A percentile compares a stretch with the other conserved stretches of the same genome.
These are phyloP conservation scores for Xylariaceae sp. DNA, from an alignment of 2,329 filamentous ascomycete genomes.

Conservation along the genomic window DNA sequence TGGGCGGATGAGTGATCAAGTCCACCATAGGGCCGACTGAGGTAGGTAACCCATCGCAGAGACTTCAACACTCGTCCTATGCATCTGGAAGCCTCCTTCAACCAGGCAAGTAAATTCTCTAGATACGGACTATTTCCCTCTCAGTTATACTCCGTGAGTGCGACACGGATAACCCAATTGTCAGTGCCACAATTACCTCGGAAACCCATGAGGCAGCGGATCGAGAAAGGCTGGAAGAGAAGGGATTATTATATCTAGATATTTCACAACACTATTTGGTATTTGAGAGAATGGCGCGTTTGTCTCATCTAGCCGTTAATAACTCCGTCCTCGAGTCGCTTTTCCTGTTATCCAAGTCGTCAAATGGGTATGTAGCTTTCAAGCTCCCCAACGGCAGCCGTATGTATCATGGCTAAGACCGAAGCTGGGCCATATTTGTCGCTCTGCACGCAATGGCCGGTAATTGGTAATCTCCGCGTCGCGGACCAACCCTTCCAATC, in stretches of 20 bases:
- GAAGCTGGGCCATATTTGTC: not conserved
- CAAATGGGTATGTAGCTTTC: not conserved
- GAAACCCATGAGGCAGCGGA: not conserved
- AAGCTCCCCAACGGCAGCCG: not conserved
- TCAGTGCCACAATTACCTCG: not conserved
- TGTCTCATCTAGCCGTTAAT: not conserved
- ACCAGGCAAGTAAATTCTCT: too few relatives aligned
- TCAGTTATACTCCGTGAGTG: too few relatives aligned
- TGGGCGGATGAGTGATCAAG: not conserved
- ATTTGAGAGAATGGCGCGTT: slow-evolving; percentile 7
- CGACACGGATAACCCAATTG: too few relatives aligned
- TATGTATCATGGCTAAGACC: not conserved
- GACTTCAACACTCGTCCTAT: too few relatives aligned
- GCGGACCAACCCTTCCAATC: not conserved
- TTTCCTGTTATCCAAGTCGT: not conserved
- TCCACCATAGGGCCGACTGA: slow-evolving; percentile 19
- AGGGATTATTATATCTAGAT: slow-evolving; percentile 10
- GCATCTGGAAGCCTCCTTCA: too few relatives aligned
- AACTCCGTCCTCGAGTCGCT: slow-evolving; percentile 14
- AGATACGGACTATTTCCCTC: too few relatives aligned
- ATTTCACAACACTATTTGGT: slow-evolving; percentile 6
- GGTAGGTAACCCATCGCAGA: not conserved
- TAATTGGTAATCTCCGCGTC: not conserved
- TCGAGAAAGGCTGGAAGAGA: slow-evolving; percentile 4
- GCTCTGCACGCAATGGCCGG: not conserved